phyloP scores from a whole-genome alignment of 768 basidiomycete species.

The Calocybe indica region DNA sequence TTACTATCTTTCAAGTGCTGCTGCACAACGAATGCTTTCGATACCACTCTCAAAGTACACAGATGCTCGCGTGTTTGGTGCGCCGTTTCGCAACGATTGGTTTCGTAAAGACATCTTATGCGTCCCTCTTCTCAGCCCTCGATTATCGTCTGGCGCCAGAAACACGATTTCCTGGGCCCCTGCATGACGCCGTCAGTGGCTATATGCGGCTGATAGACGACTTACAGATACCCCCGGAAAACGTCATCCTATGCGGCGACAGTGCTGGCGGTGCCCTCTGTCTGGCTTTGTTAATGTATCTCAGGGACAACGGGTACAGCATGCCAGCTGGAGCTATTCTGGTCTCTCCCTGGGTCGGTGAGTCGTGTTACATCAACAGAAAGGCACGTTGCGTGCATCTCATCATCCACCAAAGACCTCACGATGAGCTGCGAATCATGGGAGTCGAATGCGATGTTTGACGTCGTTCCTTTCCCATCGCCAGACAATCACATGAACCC shows the following conservation, averaged over 20 bases:
- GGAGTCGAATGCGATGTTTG: conserved; percentile 87
- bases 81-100: conserved; percentile 6
- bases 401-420: conserved; percentile 47
- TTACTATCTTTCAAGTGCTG: conserved; percentile 88
- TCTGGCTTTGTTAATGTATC: conserved; percentile 85
- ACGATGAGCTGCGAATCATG: conserved; percentile 99
- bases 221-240: conserved; percentile 85
- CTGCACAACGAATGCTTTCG: conserved; percentile 84
- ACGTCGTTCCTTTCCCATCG: conserved; percentile 71
- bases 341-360: conserved; percentile 95
- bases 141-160: conserved; percentile 97
- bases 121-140: conserved; percentile 47
- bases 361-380: conserved; percentile 24
- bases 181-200: conserved; percentile 78
- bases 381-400: neutral
- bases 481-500: conserved; percentile 87
- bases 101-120: conserved; percentile 2
- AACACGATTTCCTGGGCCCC: conserved; percentile 86
- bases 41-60: conserved; percentile 87
- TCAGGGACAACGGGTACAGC: conserved; percentile 85
- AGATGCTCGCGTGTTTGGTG: conserved; percentile 81
- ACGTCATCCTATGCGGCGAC: conserved; percentile 85
- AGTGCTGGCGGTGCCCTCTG: conserved; percentile 90
- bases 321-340: conserved; percentile 82
- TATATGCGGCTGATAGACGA: conserved; percentile 88